Evolutionary conservation across 768 basidiomycete genomes (phyloP).

Genomic region (Boletus patriciae): DNA sequence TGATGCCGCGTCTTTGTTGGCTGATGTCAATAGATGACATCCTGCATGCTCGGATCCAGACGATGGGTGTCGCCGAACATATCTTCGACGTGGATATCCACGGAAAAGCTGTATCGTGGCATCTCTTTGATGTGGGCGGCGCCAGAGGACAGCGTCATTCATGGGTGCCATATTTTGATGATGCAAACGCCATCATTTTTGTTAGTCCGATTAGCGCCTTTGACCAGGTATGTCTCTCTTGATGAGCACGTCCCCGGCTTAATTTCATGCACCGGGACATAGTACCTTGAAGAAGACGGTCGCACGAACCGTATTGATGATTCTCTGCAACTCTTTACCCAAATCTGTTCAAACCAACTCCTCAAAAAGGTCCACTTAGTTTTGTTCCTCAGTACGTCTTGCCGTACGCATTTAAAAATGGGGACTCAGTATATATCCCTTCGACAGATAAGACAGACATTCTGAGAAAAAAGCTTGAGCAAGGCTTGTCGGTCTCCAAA

Average conservation of each 20-base stretch:
- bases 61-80: constrained; percentile 86
- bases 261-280: not conserved
- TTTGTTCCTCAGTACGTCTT: constrained; percentile 54
- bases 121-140: constrained; percentile 71
- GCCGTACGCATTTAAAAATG: not conserved
- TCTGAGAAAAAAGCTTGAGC: constrained; percentile 66
- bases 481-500: constrained; percentile 70
- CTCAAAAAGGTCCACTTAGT: constrained; percentile 68
- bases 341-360: constrained; percentile 79
- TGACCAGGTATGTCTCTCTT: constrained; percentile 53
- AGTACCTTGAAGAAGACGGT: constrained; percentile 88
- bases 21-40: constrained; percentile 63
- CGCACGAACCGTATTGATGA: constrained; percentile 85
- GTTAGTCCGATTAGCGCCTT: constrained; percentile 78
- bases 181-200: constrained; percentile 79
- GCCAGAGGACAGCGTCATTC: constrained; percentile 71
- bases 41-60: constrained; percentile 85
- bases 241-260: not conserved
- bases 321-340: constrained; percentile 83
- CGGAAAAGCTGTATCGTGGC: constrained; percentile 74
- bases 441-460: constrained; percentile 74
- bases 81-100: constrained; percentile 79
- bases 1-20: constrained; percentile 28
- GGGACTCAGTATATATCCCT: not conserved
- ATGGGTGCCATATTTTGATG: constrained; percentile 69